Base-by-base conservation (phyloP, 768 basidiomycete genomes). In the Mycena rebaudengoi region DNA sequence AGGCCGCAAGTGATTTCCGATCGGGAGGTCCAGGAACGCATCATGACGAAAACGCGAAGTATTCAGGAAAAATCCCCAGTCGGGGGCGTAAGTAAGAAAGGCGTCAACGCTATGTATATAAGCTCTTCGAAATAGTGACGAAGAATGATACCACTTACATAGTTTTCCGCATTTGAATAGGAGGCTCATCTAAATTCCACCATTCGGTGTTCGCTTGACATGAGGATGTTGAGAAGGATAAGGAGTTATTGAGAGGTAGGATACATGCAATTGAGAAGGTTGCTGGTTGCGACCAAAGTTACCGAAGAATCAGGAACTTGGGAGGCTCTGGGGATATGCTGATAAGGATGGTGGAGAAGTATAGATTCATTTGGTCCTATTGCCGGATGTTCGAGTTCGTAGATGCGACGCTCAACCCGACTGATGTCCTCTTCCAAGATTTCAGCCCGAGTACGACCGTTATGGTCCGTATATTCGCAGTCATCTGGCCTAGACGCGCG, bases 61-160 rank as follows among this genome's bases (percentile, higher is more conserved):
- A 54, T 83, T 68, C 51, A 88, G 75, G 70, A 85, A 87, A 50
- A 86, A 79, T 0, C 81, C 82, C 45, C 85, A 65, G 32, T 81
- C 78, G 21, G 78, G 70, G 0, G 77, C 73, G 39, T 81, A 73
- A 13, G 76, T 76, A 4, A 80, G 58, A 64, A 87, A 78, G 5
- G 43, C 30, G 29, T 69, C 62, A 32, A 69, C 28, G 5, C 68
- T 69, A 1, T 46, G 5, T 23, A 7, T 2, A 29, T 28, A 35
- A 40, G 40, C 12, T 43, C 18, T 32, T 23, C 10, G 21, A 13
- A 7, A 30, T 32, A 30, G 5, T n/a, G 18, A 18, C 3, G n/a
- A 16, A 25, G 26, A 37, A 7, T n/a, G 13, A 7, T 13, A 10
- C 14, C 7, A 18, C 44, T 26, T 46, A 64, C 62, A 64, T 12